A percentile compares a stretch with the other conserved stretches of the same genome.
Conservation (phyloP, 2,329 filamentous ascomycete genomes). For the Claviceps lovelessii region DNA sequence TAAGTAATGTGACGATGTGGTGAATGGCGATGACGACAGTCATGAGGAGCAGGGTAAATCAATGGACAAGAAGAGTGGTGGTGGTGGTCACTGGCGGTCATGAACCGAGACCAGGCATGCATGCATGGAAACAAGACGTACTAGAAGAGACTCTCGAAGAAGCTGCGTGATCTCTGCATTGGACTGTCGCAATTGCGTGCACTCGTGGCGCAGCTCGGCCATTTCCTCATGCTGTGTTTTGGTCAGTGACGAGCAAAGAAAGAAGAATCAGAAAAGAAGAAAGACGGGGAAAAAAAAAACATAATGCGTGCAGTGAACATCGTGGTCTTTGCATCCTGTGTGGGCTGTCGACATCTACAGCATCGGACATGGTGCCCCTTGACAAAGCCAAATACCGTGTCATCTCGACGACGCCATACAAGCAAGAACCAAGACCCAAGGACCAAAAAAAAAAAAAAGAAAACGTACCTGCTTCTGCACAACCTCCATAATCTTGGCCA, state of each 20-base stretch:
- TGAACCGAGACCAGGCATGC: not conserved
- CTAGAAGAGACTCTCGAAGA: constrained; percentile 10
- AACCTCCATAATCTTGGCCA: constrained; percentile 11
- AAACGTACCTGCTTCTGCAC: constrained; percentile 11
- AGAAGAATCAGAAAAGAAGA: not conserved
- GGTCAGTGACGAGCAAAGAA: not conserved
- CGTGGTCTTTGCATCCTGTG: not conserved
- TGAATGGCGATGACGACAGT: too few relatives aligned
- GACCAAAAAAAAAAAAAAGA: not conserved
- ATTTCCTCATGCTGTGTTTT: constrained; percentile 11
- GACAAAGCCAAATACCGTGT: constrained; percentile 1
- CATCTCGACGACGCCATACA: not conserved
- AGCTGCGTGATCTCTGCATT: constrained; percentile 12
- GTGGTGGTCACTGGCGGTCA: not conserved
- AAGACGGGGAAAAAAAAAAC: not conserved
- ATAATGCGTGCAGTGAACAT: not conserved
- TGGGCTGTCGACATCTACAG: not conserved
- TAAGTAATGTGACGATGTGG: not conserved
- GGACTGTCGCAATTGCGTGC: constrained; percentile 11
- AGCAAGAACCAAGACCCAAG: not conserved
- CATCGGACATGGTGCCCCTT: not conserved
- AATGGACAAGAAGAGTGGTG: not conserved
- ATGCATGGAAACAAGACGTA: constrained; percentile 2
- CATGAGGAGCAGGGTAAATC: not conserved
- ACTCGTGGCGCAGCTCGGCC: constrained; percentile 11